Percentiles rank a stretch among this genome's conserved stretches.
phyloP scores from a whole-genome alignment of 495 filamentous ascomycete species.

The Tuber umbilicatum region DNA sequence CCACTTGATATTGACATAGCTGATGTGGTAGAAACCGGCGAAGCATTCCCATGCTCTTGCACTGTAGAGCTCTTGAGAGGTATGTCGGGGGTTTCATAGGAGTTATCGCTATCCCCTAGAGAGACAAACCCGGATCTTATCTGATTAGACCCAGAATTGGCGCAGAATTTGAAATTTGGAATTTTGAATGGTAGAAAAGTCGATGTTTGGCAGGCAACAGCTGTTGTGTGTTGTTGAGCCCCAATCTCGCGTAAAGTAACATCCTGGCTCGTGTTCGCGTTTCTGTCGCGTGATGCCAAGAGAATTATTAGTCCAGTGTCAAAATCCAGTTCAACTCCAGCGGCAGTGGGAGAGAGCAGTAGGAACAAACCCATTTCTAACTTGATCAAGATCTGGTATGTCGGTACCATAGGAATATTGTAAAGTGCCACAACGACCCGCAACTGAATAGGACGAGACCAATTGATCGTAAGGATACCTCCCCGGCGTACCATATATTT shows the following conservation, averaged over 20 bases:
- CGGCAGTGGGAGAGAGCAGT: background rate
- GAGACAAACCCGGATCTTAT: slow-evolving; percentile 2
- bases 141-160: background rate
- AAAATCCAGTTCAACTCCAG: background rate
- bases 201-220: background rate
- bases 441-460: background rate
- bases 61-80: background rate
- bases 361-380: background rate
- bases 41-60: background rate
- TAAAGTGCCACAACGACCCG: background rate
- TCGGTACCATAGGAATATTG: background rate
- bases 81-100: background rate
- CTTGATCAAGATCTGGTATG: background rate
- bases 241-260: slow-evolving; percentile 1
- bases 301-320: background rate
- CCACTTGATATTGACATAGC: slow-evolving; percentile 34
- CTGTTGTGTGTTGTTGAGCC: background rate
- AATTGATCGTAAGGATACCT: background rate
- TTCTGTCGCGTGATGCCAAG: background rate
- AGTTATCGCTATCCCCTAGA: background rate
- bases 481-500: background rate
- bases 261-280: background rate
- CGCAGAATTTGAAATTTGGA: background rate
- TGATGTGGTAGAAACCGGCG: slow-evolving; percentile 16
- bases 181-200: background rate